Base-by-base conservation (phyloP, 2,329 filamentous ascomycete species). In the Microascus cirrosus region DNA sequence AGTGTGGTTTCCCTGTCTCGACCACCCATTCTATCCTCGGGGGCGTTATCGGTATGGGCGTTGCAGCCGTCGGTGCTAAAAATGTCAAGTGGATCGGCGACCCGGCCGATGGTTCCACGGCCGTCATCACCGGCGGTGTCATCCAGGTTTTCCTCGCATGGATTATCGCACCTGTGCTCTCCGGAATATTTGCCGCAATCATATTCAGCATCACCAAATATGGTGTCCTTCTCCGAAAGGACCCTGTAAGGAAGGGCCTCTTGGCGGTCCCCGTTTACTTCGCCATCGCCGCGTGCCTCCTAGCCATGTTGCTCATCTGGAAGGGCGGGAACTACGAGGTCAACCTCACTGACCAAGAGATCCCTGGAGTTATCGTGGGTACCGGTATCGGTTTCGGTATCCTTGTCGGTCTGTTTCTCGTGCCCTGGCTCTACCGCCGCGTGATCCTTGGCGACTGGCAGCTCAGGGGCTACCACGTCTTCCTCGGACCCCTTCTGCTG, bases 11-110 rank as follows among this genome's bases (percentile, higher is more conserved):
- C 61, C 82, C 81, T 39, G 81, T 84, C 22, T 84, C 80, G 0
- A 83, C 82, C 3, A 85, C 82, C 1, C 81, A 84, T 66, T 82
- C 80, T 13, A 76, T 84, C 60, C 76, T 84, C 60, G 80, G 79
- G 20, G 80, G 80, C 61, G 74, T 85, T 34, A 72, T 83, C 58
- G 82, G 82, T 58, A 80, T 83, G 64, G 82, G 81, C 52, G 73
- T 85, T 42, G 82, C 80, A 13, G 68, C 74, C 11, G 69, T 84
- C 32, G 82, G 82, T 6, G 68, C 72, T 2, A 59, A 69, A 1
- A 77, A 78, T 61, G 72, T 85, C 54, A 74, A 77, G 58, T 86
- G 83, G 79, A 66, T 75, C 15, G 77, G 69, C 52, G 69, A 77
- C 59, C 18, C 32, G 22, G 71, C 68, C 11, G 65, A 77, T 2